A percentile compares a stretch with the other conserved stretches of the same genome.
These are phyloP conservation scores for Saccharomyces cerevisiae DNA, from an alignment of 805 yeast genomes.

Conservation along the genomic window DNA sequence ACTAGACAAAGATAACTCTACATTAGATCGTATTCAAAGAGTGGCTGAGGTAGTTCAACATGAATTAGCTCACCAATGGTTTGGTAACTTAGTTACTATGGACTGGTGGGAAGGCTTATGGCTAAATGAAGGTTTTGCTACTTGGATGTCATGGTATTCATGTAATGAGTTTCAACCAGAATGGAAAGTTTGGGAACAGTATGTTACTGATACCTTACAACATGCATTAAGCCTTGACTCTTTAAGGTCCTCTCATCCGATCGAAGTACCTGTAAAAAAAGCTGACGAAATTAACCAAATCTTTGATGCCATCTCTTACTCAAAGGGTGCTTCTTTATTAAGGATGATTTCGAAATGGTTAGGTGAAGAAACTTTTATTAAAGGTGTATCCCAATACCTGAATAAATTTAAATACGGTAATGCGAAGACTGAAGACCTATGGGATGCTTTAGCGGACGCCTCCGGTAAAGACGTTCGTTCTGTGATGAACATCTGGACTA, in stretches of 20 bases:
- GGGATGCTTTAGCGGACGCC: conserved; percentile 64
- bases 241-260: conserved; percentile 76
- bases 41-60: conserved; percentile 84
- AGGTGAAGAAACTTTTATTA: conserved; percentile 67
- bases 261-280: conserved; percentile 70
- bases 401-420: conserved; percentile 71
- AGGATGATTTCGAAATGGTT: conserved; percentile 76
- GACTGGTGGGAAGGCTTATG: conserved; percentile 89
- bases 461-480: conserved; percentile 64
- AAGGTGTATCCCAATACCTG: conserved; percentile 72
- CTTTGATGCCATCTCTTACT: conserved; percentile 76
- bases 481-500: conserved; percentile 77
- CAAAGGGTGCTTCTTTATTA: conserved; percentile 71
- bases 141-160: conserved; percentile 86
- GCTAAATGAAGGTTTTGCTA: conserved; percentile 85
- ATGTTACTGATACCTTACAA: conserved; percentile 70
- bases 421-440: conserved; percentile 67
- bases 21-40: conserved; percentile 55
- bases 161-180: conserved; percentile 70
- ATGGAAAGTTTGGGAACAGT: conserved; percentile 82
- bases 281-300: conserved; percentile 79
- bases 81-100: conserved; percentile 84
- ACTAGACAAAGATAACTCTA: conserved; percentile 63
- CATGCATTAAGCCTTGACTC: conserved; percentile 69
- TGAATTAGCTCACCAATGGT: conserved; percentile 90